Percentiles rank a stretch among this genome's conserved stretches.
Conservation (phyloP, 2,329 filamentous ascomycete genomes). For the Colletotrichum sansevieriae region DNA sequence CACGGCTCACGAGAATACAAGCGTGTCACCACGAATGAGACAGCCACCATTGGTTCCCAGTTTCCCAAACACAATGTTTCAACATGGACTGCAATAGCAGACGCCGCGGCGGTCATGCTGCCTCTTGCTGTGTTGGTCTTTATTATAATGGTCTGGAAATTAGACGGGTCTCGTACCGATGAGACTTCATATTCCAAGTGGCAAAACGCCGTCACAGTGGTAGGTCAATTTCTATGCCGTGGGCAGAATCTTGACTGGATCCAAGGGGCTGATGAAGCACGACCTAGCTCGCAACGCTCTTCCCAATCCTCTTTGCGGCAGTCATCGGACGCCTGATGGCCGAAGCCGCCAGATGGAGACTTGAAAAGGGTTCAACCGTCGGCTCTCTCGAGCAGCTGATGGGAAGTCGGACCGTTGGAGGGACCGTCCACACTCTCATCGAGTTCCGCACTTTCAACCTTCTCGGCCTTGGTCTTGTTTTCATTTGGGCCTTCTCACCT, state of each 20-base stretch:
- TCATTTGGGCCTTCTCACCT: constrained; percentile 49
- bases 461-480: constrained; percentile 44
- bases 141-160: constrained; percentile 1
- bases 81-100: constrained; percentile 3
- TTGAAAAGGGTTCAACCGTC: constrained; percentile 47
- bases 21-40: neutral
- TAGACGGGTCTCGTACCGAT: neutral
- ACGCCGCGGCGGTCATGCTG: constrained; percentile 1
- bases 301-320: constrained; percentile 49
- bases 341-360: constrained; percentile 46
- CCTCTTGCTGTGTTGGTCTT: constrained; percentile 5
- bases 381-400: constrained; percentile 48
- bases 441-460: constrained; percentile 46
- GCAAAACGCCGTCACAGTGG: constrained; percentile 10
- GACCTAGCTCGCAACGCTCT: constrained; percentile 43
- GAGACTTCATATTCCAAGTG: neutral
- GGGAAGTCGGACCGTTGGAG: constrained; percentile 49
- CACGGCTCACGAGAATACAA: constrained; percentile 1
- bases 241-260: too few relatives aligned
- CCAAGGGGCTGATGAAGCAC: too few relatives aligned
- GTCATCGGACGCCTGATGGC: constrained; percentile 46
- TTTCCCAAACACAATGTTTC: neutral
- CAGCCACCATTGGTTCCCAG: neutral
- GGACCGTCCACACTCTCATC: constrained; percentile 46
- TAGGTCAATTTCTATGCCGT: neutral